Base-by-base conservation (phyloP, 2,329 filamentous ascomycete genomes). In the Pyrenophora seminiperda region DNA sequence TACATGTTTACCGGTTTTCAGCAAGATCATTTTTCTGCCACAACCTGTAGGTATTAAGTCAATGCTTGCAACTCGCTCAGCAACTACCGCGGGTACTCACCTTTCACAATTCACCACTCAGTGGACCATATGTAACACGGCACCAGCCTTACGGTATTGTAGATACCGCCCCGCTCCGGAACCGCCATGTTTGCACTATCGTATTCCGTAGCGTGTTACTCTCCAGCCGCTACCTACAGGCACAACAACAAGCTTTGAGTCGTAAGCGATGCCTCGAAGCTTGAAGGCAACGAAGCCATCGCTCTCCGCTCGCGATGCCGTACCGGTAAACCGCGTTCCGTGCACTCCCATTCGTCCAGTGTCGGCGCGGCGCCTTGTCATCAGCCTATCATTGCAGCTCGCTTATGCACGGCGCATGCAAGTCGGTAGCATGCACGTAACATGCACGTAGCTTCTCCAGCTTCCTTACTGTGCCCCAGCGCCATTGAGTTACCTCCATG, bases 361-460 rank as follows among this genome's bases (percentile, higher is more conserved):
- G 61, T 63, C 62, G 62, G 62, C 32, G 43, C 62, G 56, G 42
- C 18, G 5, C 33, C 22, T 32, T 30, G 39, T 43, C 42, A 38
- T 37, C 41, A 41, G 54, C 41, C 47, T 41, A 50, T 38, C 31
- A 50, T 33, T 20, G 33, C 18, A 20, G 24, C 46, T 56, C 50
- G 55, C 55, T 58, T 51, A 54, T 39, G 53, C 53, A 53, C 14
- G 42, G 20, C 24, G 17, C 37, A 46, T 19, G 29, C 18, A 24
- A 20, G 34, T 31, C n/a, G n/a, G n/a, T n/a, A n/a, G n/a, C n/a
- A n/a, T 19, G 29, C 18, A 24, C 32, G 34, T 31, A 27, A 11
- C 24, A 2, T 11, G 24, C 9, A 37, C 24, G 37, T 19, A 34
- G n/a, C n/a, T n/a, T n/a, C n/a, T n/a, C n/a, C 34, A 36, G 48